These are phyloP conservation scores for Salix arbutifolia DNA, from an alignment of 345 rosid species.

Conservation along the genomic window DNA sequence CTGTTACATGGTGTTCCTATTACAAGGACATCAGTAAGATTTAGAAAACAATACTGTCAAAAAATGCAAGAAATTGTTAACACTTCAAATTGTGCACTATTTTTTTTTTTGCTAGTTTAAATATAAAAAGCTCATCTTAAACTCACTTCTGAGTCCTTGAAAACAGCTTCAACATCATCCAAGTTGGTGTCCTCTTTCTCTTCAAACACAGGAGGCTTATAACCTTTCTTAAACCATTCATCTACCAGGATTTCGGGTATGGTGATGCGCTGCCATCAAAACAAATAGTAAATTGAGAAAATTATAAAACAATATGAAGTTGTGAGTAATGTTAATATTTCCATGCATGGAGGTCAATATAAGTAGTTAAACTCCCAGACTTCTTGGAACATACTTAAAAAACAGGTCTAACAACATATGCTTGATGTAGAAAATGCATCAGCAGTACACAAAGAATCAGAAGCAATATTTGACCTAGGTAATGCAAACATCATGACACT, in stretches of 20 bases:
- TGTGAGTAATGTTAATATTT: background rate
- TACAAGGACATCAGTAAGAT: constrained; percentile 4
- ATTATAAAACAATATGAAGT: background rate
- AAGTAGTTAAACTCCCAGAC: background rate
- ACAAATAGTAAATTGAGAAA: background rate
- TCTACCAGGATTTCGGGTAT: constrained; percentile 75
- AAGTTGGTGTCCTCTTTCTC: constrained; percentile 64
- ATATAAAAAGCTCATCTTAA: background rate
- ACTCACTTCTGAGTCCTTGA: constrained; percentile 81
- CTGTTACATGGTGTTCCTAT: constrained; percentile 84
- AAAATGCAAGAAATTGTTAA: background rate
- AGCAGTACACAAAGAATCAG: background rate
- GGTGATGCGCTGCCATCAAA: constrained; percentile 67
- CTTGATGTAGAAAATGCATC: background rate
- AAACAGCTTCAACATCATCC: constrained; percentile 92
- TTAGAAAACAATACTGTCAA: constrained; percentile 8
- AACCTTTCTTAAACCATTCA: constrained; percentile 86
- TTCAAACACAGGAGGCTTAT: constrained; percentile 73
- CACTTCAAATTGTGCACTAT: constrained; percentile 1
- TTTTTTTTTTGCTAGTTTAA: background rate
- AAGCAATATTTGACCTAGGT: background rate
- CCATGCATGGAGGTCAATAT: background rate
- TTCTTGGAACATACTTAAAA: background rate
- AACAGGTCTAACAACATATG: background rate
- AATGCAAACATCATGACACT: background rate